Evolutionary conservation across 169 alveolate genomes (phyloP).

Genomic region (Cyclospora cayetanensis): DNA sequence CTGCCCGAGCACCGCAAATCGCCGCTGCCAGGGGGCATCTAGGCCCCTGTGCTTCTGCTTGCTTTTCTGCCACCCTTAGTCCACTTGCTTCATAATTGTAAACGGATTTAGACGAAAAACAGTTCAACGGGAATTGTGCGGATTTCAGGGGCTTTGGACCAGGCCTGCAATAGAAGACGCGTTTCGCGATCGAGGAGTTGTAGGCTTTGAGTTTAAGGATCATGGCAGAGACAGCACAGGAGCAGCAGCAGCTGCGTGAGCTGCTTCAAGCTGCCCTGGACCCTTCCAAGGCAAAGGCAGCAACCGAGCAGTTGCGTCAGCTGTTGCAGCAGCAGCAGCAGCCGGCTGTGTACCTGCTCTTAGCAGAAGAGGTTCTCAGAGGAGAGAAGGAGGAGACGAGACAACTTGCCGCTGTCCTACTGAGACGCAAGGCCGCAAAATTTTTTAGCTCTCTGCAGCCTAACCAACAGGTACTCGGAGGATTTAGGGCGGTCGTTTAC

Average conservation of each 20-base stretch:
- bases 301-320: slow-evolving; percentile 63
- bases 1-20: neutral
- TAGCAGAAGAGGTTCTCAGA: slow-evolving; percentile 33
- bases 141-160: neutral
- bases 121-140: neutral
- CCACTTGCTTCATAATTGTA: neutral
- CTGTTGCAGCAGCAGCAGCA: slow-evolving; percentile 44
- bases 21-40: neutral
- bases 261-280: slow-evolving; percentile 60
- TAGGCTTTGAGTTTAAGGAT: neutral
- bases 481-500: slow-evolving; percentile 22
- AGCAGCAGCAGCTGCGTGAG: slow-evolving; percentile 55
- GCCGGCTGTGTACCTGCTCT: slow-evolving; percentile 37
- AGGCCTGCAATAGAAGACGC: neutral
- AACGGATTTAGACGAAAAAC: neutral
- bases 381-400: slow-evolving; percentile 44
- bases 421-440: slow-evolving; percentile 41
- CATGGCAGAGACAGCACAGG: neutral
- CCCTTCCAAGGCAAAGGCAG: slow-evolving; percentile 44
- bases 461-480: slow-evolving; percentile 36
- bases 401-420: slow-evolving; percentile 65
- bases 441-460: slow-evolving; percentile 10
- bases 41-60: neutral
- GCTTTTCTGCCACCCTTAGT: neutral
- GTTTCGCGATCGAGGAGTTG: neutral